Evolutionary conservation across 2,329 filamentous ascomycete species (phyloP), one percentile per base, ranked within the genome.

Genomic region (Aspergillus pseudoterreus): DNA sequence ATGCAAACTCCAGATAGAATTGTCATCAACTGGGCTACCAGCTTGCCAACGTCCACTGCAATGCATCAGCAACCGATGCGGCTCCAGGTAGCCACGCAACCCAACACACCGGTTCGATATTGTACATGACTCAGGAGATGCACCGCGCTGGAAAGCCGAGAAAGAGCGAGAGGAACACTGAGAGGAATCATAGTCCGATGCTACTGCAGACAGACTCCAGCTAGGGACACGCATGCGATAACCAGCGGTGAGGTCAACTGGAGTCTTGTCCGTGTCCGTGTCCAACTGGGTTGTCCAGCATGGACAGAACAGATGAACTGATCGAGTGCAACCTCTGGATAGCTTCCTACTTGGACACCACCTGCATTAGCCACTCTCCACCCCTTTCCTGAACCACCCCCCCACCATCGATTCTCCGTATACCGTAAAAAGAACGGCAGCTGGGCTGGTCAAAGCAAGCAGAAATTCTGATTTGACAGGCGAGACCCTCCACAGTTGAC

Each of bases 381-480:
- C 22, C 22, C 22, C 22, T 22, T 19, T 19, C 19, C 3, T 19
- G 19, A 19, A 3, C 19, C 17, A 19, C 17, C 17, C 17, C 17
- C 19, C 19, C 19, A 2, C 19, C 19, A 19, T 19, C 19, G 19
- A 19, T 19, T 3, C 19, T 19, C 19, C 3, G 3, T 19, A 19
- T 3, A 3, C 22, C 22, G 4, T 21, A 24, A 32, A 48, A 15
- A 19, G 12, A 15, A 33, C 21, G 12, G 35, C 14, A 14, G 14
- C 35, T 38, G 35, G 35, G 35, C 32, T 32, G 27, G 44, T 38
- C n/a, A 21, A 39, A 47, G 27, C 35, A 39, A 27, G 22, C 12
- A 15, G 24, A 14, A 33, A 35, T 15, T 43, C 38, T 45, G 46
- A 53, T 45, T 50, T 53, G 51, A 46, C 47, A 53, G 44, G 38